phyloP scores from a whole-genome alignment of 1,139 yeast species.

The Maudiozyma humilis region DNA sequence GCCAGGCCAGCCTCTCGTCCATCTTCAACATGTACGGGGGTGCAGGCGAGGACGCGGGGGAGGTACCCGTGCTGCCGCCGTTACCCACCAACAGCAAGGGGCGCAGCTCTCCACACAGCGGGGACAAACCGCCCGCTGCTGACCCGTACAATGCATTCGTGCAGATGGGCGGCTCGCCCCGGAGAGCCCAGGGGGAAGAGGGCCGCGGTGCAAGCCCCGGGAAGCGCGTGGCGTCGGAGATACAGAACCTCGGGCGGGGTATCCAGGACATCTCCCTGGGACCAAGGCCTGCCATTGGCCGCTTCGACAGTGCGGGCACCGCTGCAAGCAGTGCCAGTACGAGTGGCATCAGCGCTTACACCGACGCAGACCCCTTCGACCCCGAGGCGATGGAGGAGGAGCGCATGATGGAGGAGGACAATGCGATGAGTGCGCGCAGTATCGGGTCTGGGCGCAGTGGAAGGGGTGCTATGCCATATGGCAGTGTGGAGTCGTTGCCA shows the following conservation, averaged over 20 bases:
- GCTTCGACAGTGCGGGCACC: background rate
- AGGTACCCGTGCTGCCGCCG: too few species aligned
- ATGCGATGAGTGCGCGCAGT: conserved; percentile 4
- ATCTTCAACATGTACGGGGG: conserved; percentile 4
- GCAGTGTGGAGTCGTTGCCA: too few species aligned
- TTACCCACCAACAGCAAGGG: too few species aligned
- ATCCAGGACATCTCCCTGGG: background rate
- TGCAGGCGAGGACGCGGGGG: background rate
- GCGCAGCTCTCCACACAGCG: too few species aligned
- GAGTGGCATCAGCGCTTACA: background rate
- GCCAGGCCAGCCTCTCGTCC: background rate
- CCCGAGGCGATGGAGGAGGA: conserved; percentile 30
- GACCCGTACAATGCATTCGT: conserved; percentile 3
- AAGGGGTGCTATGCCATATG: too few species aligned
- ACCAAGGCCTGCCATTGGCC: background rate
- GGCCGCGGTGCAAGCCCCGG: background rate
- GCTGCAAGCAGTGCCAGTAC: background rate
- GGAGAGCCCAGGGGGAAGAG: too few species aligned
- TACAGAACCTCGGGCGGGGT: conserved; percentile 2
- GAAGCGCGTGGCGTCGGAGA: background rate
- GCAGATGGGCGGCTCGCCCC: background rate
- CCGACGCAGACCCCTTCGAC: conserved; percentile 25
- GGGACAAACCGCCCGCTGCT: background rate
- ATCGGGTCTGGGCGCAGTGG: too few species aligned
- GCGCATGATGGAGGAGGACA: conserved; percentile 10